Evolutionary conservation across 2,329 filamentous ascomycete genomes (phyloP).

Genomic region (Aspergillus fischeri): DNA sequence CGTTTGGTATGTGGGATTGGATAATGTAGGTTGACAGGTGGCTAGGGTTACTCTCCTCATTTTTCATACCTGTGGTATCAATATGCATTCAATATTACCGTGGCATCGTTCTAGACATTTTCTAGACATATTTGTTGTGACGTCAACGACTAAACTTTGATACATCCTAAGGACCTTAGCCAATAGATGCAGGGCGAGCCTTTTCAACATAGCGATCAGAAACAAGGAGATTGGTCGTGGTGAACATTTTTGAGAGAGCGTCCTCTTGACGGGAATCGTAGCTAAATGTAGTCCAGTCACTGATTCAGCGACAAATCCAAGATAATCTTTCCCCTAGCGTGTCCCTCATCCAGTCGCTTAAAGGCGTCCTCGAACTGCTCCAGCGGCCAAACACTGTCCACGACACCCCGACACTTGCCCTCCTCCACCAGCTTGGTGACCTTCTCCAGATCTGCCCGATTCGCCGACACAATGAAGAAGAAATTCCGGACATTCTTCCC

Average conservation of each 20-base stretch:
- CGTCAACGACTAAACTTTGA: background rate
- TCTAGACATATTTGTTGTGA: background rate
- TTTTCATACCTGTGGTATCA: background rate
- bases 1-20: constrained; percentile 1
- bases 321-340: constrained; percentile 44
- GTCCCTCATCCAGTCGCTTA: constrained; percentile 35
- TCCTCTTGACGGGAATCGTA: too few species aligned
- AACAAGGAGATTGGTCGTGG: background rate
- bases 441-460: constrained; percentile 32
- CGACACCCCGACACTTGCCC: constrained; percentile 30
- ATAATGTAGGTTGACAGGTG: background rate
- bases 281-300: background rate
- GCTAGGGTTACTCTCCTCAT: background rate
- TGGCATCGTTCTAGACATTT: background rate
- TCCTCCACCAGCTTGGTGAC: constrained; percentile 39
- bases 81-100: background rate
- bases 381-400: constrained; percentile 42
- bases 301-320: constrained; percentile 24
- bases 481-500: constrained; percentile 27
- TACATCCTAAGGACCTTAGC: background rate
- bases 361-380: constrained; percentile 41
- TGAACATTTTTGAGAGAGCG: too few species aligned
- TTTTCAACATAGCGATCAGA: background rate
- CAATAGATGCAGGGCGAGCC: background rate
- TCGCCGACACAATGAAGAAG: constrained; percentile 43